A percentile compares a stretch with the other conserved stretches of the same genome.
Evolutionary conservation across 192 early-diverging fungal species (phyloP).

Genomic region (Backusella luteola): DNA sequence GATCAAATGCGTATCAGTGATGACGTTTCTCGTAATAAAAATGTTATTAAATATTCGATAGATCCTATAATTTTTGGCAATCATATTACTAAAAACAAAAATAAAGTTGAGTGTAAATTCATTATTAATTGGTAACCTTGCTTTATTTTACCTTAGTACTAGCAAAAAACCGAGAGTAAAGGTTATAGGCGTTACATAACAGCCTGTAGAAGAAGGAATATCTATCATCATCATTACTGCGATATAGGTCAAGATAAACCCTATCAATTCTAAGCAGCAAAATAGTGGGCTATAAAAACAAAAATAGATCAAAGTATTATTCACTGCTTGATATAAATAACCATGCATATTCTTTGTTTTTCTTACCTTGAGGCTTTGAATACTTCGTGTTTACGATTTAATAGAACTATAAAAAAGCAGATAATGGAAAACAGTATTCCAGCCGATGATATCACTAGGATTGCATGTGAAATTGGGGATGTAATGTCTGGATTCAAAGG

Average conservation of each 20-base stretch:
- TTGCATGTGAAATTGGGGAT: conserved; percentile 38
- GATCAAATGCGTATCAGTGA: conserved; percentile 43
- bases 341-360: neutral
- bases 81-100: conserved; percentile 47
- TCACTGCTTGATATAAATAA: neutral
- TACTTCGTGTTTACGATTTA: conserved; percentile 37
- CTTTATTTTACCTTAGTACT: conserved; percentile 21
- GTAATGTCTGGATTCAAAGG: conserved; percentile 42
- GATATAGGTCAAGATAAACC: conserved; percentile 45
- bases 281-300: conserved; percentile 41
- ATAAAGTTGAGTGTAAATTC: neutral
- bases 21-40: conserved; percentile 47
- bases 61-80: conserved; percentile 53
- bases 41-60: conserved; percentile 56
- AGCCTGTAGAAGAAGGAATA: conserved; percentile 31
- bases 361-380: conserved; percentile 48
- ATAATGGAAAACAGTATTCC: conserved; percentile 39
- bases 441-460: conserved; percentile 31
- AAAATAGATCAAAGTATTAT: neutral
- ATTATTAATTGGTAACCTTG: neutral
- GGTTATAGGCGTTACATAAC: conserved; percentile 38
- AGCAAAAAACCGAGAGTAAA: conserved; percentile 43
- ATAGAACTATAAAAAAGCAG: conserved; percentile 39
- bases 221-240: conserved; percentile 40
- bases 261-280: conserved; percentile 49